These are phyloP conservation scores for Rosa hybrid DNA, from an alignment of 331 rosid species.

Conservation along the genomic window DNA sequence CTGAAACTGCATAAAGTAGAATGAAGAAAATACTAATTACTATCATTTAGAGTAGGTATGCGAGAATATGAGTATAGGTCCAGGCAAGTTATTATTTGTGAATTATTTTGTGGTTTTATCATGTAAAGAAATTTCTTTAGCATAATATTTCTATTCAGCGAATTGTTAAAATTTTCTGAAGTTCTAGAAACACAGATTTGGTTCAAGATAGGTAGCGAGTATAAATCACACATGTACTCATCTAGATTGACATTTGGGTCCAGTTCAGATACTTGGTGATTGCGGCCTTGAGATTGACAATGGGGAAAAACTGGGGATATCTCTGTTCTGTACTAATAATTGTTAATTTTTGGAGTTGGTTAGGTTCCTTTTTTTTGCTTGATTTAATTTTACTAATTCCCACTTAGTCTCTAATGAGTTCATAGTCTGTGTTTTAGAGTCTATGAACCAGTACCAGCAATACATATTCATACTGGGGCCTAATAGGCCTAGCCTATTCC, in stretches of 20 bases:
- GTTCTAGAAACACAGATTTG: background rate
- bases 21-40: too few relatives aligned
- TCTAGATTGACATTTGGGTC: background rate
- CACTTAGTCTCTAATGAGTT: too few relatives aligned
- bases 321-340: too few relatives aligned
- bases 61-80: background rate
- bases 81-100: background rate
- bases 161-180: background rate
- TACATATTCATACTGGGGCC: too few relatives aligned
- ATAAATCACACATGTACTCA: background rate
- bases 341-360: too few relatives aligned
- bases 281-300: background rate
- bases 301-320: background rate
- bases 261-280: background rate
- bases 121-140: background rate
- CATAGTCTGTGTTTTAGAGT: too few relatives aligned
- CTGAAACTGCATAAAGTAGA: background rate
- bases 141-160: background rate
- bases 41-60: too few relatives aligned
- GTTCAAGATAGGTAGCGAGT: background rate
- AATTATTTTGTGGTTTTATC: background rate
- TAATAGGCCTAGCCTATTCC: too few relatives aligned
- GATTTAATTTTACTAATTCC: too few relatives aligned
- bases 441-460: too few relatives aligned
- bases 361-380: too few relatives aligned